Evolutionary conservation across 208 protist genomes (phyloP).

Genomic region (Crithidia mellificae): DNA sequence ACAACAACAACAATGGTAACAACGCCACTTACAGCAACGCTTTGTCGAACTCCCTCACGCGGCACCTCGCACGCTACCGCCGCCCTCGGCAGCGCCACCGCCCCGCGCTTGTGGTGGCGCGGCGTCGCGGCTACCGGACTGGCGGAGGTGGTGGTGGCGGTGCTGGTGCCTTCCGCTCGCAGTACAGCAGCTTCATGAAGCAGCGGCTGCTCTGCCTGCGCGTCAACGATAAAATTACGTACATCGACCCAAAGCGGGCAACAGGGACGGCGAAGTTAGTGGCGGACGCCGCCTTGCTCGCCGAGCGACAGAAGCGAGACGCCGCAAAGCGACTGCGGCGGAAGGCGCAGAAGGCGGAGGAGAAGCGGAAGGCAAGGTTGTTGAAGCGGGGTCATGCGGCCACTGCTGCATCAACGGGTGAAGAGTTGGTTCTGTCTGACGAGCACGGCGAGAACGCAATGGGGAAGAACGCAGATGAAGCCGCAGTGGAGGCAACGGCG

Average conservation of each 20-base stretch:
- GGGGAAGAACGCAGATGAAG: conserved; percentile 1
- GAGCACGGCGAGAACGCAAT: too few relatives aligned
- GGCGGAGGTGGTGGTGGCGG: too few relatives aligned
- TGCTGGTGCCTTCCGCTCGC: conserved; percentile 16
- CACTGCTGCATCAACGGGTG: too few relatives aligned
- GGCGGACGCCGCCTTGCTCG: conserved; percentile 34
- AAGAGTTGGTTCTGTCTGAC: too few relatives aligned
- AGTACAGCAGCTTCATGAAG: conserved; percentile 30
- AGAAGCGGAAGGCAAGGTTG: background rate
- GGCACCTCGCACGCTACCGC: conserved; percentile 9
- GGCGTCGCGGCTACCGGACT: conserved; percentile 6
- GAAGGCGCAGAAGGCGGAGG: background rate
- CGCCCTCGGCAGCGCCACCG: conserved; percentile 7
- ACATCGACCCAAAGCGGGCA: conserved; percentile 39
- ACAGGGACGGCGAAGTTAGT: conserved; percentile 36
- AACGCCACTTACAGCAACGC: too few relatives aligned
- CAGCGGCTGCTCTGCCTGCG: conserved; percentile 38
- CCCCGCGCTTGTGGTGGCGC: conserved; percentile 10
- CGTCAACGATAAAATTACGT: conserved; percentile 34
- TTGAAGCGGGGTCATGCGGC: background rate
- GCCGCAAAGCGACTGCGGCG: conserved; percentile 8
- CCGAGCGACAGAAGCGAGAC: conserved; percentile 19
- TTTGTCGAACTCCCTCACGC: background rate
- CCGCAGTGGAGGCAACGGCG: background rate
- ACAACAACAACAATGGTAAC: too few relatives aligned